A percentile compares a stretch with the other conserved stretches of the same genome.
Conservation (phyloP, 108 stramenopile species). For the Schizochytrium sp. region DNA sequence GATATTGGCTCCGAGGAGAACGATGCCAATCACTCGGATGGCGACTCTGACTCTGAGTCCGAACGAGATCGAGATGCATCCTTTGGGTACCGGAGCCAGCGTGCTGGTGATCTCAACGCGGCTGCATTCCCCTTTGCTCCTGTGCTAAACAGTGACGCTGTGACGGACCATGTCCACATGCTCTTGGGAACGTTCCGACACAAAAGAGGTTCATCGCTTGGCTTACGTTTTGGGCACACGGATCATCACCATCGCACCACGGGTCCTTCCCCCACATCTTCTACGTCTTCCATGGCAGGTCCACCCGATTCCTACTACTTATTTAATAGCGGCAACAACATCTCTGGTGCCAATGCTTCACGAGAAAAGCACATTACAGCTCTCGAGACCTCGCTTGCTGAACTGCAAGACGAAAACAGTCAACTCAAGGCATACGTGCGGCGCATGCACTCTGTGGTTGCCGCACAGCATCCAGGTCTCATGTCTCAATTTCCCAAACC, state of each 20-base stretch:
- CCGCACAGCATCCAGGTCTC: background rate
- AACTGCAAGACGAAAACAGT: background rate
- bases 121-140: background rate
- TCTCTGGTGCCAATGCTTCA: background rate
- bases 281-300: too few species aligned
- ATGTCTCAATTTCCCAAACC: background rate
- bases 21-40: background rate
- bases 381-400: background rate
- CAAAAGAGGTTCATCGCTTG: background rate
- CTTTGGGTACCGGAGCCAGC: background rate
- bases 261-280: background rate
- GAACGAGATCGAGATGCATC: background rate
- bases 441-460: background rate
- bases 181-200: background rate
- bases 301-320: too few species aligned
- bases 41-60: background rate
- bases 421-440: background rate
- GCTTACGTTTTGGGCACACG: background rate
- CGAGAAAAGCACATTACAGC: background rate
- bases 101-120: background rate
- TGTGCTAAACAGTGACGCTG: background rate
- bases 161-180: background rate
- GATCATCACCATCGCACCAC: background rate
- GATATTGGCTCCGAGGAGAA: background rate
- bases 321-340: too few species aligned